phyloP scores from a whole-genome alignment of 495 filamentous ascomycete genomes.

The Penicillium verhagenii region DNA sequence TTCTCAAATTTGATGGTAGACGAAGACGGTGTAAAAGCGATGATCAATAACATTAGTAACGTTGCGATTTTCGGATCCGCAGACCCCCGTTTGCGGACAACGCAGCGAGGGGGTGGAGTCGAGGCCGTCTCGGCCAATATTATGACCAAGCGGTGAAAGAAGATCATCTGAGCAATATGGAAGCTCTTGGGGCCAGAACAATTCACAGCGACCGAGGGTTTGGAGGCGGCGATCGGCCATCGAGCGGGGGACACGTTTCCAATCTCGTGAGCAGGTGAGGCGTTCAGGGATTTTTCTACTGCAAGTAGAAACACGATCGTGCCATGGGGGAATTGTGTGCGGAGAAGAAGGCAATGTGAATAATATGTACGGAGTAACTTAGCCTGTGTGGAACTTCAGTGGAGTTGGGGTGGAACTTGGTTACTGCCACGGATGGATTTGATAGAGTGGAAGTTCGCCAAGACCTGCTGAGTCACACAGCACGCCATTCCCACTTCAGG shows the following conservation, averaged over 20 bases:
- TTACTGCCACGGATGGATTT: background rate
- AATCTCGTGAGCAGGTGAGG: background rate
- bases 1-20: background rate
- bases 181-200: background rate
- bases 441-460: background rate
- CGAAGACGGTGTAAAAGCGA: background rate
- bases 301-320: background rate
- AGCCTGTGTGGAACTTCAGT: background rate
- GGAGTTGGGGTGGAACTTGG: background rate
- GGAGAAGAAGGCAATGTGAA: background rate
- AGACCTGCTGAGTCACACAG: slow-evolving; percentile 2
- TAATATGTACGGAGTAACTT: background rate
- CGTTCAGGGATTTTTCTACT: background rate
- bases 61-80: background rate
- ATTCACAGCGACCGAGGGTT: too few species aligned
- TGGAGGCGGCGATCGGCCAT: background rate
- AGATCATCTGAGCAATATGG: slow-evolving; percentile 1
- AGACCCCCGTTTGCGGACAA: slow-evolving; percentile 1
- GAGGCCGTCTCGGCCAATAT: background rate
- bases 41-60: slow-evolving; percentile 1
- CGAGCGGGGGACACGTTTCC: background rate
- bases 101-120: background rate
- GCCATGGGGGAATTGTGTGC: background rate
- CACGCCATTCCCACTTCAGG: background rate
- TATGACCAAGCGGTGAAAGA: slow-evolving; percentile 1